Conservation (phyloP, 2,329 filamentous ascomycete genomes). For the Penicillium sp. region DNA sequence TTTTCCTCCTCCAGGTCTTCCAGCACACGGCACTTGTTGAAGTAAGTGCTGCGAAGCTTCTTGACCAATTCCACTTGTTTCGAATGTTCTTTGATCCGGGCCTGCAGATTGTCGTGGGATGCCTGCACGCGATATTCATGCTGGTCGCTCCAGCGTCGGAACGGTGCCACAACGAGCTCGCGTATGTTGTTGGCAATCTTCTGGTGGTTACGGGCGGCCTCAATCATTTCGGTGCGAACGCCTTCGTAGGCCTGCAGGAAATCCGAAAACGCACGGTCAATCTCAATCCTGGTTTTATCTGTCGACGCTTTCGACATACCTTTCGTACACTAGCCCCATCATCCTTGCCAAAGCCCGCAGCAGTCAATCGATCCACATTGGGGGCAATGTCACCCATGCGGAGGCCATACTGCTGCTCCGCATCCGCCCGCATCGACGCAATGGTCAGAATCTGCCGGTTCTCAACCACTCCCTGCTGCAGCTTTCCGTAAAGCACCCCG, state of each 20-base stretch:
- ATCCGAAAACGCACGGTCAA: neutral
- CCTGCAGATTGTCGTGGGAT: constrained; percentile 89
- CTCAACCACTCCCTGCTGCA: constrained; percentile 91
- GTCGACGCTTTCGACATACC: constrained; percentile 38
- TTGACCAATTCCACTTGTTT: constrained; percentile 83
- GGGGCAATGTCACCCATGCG: constrained; percentile 75
- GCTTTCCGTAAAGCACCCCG: constrained; percentile 89
- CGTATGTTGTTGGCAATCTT: constrained; percentile 96
- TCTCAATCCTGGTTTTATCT: neutral
- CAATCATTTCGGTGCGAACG: constrained; percentile 84
- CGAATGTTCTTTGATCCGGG: constrained; percentile 85
- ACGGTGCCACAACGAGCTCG: constrained; percentile 89
- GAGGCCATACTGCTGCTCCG: constrained; percentile 82
- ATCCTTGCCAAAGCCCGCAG: constrained; percentile 77
- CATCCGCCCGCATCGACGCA: constrained; percentile 88
- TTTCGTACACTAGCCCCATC: constrained; percentile 95
- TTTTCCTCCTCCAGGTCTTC: constrained; percentile 98
- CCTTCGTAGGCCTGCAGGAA: constrained; percentile 76
- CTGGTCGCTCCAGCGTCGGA: constrained; percentile 91
- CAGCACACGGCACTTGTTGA: constrained; percentile 95
- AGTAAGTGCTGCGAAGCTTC: constrained; percentile 92
- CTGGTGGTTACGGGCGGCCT: constrained; percentile 80
- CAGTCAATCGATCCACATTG: constrained; percentile 68
- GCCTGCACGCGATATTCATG: constrained; percentile 87
- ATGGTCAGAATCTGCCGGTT: constrained; percentile 91